Conservation (phyloP, 192 early-diverging fungal species). For the Coemansia sp. region DNA sequence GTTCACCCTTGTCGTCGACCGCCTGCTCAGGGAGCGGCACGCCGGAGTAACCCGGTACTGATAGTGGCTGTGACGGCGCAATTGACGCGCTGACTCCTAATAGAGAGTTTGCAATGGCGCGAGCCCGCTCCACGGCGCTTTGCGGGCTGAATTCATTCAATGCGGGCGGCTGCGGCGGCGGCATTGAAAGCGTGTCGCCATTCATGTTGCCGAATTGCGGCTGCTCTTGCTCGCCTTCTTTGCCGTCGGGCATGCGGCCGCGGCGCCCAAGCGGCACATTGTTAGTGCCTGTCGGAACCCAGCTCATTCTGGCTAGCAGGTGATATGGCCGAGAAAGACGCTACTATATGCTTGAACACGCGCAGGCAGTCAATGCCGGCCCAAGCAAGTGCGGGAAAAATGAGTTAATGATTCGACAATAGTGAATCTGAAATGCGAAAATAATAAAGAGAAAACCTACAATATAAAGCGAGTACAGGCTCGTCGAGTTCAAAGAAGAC, state of each 20-base stretch:
- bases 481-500: too few species aligned
- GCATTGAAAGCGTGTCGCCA: background rate
- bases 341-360: background rate
- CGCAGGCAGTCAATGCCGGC: too few species aligned
- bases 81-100: conserved; percentile 1
- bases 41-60: background rate
- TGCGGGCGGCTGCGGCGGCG: background rate
- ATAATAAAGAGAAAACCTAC: conserved; percentile 4
- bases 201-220: background rate
- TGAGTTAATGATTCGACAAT: too few species aligned
- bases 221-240: background rate
- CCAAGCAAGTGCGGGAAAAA: background rate
- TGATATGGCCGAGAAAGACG: background rate
- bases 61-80: background rate
- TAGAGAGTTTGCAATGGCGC: conserved; percentile 41
- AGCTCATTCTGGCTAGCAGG: conserved; percentile 20
- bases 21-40: background rate
- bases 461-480: too few species aligned
- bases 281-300: conserved; percentile 49
- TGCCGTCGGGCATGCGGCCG: conserved; percentile 9
- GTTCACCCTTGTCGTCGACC: conserved; percentile 41
- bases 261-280: conserved; percentile 45
- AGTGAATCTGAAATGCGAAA: too few species aligned
- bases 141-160: conserved; percentile 8
- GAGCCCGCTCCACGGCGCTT: conserved; percentile 41